Base-by-base conservation (phyloP, 2,329 filamentous ascomycete genomes). In the Corniculantispora saksenae region DNA sequence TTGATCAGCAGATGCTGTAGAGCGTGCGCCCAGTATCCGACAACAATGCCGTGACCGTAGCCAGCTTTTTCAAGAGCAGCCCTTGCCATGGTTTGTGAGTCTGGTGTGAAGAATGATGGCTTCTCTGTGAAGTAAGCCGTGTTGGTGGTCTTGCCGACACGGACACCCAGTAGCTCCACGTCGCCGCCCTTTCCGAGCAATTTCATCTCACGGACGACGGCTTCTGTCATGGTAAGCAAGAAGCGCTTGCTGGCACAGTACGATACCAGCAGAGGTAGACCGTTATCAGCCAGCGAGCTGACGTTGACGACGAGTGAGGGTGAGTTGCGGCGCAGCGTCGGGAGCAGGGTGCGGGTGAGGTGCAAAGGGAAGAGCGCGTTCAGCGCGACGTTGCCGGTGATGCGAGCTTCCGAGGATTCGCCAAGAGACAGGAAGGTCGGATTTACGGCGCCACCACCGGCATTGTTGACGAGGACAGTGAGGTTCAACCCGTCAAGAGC, bases 261-360 rank as follows among this genome's bases (percentile, higher is more conserved):
- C 2, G 79, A 69, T 12, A 72, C 71, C 1, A 85, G 67, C 66
- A 81, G 81, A 0, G 85, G 85, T 15, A 83, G 66, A 1, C 81
- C 81, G 17, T 76, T 70, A 55, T 81, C 78, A 3, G 81, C 74
- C 4, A 81, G 67, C 4, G 81, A 84, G 7, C 82, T 81, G 40
- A 86, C 75, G 68, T 83, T 86, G 67, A 88, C 61, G 60, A 87
- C 74, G 7, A 87, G 73, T 1, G 77, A 73, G 0, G 83, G 82
- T 0, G 70, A 68, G 61, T 76, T 79, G 25, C 72, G 72, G 3
- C 71, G 67, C 29, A 87, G 74, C 0, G 76, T 65, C 0, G 83
- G 83, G 0, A 86, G 68, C 12, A 69, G 73, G 0, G 76, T 74
- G 0, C 76, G 71, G 0, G 81, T 85, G 4, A 88, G 70, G 21